Evolutionary conservation across 116 monocot genomes (phyloP).

Genomic region (Zostera marina): DNA sequence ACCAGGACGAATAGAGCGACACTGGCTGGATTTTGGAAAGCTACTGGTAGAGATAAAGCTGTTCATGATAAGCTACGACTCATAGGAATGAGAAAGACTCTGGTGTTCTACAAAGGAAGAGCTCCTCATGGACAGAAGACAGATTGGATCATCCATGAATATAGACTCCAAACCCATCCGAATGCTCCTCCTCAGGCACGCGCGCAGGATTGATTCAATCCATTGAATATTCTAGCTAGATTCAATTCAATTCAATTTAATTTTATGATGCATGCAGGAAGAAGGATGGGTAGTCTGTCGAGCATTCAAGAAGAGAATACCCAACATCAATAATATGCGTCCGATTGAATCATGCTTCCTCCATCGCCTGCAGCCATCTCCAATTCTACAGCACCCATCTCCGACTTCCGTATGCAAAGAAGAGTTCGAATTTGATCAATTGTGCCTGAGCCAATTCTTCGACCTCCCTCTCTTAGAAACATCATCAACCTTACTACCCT

Average conservation of each 20-base stretch:
- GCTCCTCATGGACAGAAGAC: conserved; percentile 34
- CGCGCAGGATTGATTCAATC: neutral
- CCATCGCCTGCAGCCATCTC: neutral
- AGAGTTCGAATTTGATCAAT: conserved; percentile 31
- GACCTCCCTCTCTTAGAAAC: conserved; percentile 73
- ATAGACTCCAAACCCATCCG: conserved; percentile 24
- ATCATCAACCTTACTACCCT: conserved; percentile 14
- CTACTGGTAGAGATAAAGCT: conserved; percentile 27
- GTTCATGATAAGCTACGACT: conserved; percentile 13
- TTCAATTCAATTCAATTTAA: too few species aligned
- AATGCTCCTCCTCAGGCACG: conserved; percentile 26
- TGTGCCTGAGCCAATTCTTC: conserved; percentile 19
- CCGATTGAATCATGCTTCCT: conserved; percentile 22
- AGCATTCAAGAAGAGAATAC: conserved; percentile 73
- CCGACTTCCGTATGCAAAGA: conserved; percentile 29
- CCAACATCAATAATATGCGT: conserved; percentile 19
- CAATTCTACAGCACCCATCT: conserved; percentile 9
- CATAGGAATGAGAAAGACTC: conserved; percentile 37
- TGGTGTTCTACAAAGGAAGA: conserved; percentile 41
- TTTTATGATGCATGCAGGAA: too few species aligned
- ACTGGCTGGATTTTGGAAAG: conserved; percentile 32
- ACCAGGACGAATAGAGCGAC: conserved; percentile 32
- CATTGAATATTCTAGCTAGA: too few species aligned
- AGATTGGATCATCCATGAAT: conserved; percentile 40
- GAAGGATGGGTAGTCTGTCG: conserved; percentile 99